These are phyloP conservation scores for Jaltomata sinuosa DNA, from an alignment of 257 asterid species.

Conservation along the genomic window DNA sequence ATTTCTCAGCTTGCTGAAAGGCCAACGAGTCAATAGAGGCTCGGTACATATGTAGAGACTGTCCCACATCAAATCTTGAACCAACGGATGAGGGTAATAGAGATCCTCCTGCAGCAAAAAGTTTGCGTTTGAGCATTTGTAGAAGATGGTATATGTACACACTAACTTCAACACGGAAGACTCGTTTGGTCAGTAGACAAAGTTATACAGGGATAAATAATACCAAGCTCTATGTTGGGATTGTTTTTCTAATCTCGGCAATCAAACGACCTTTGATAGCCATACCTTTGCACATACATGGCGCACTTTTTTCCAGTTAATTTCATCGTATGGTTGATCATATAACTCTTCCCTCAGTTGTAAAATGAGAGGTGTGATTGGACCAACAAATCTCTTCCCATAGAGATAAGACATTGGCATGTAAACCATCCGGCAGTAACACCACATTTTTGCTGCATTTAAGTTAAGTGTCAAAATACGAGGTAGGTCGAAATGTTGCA, in stretches of 20 bases:
- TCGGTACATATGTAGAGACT: conserved; percentile 42
- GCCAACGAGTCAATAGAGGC: conserved; percentile 73
- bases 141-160: neutral
- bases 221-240: neutral
- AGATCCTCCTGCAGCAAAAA: conserved; percentile 52
- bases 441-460: conserved; percentile 70
- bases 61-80: conserved; percentile 72
- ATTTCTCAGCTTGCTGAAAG: conserved; percentile 50
- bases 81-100: conserved; percentile 60
- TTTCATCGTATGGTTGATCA: conserved; percentile 42
- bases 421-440: conserved; percentile 69
- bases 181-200: neutral
- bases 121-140: neutral
- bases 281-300: conserved; percentile 60
- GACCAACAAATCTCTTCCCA: conserved; percentile 68
- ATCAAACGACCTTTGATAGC: neutral
- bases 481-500: neutral
- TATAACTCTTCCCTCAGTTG: conserved; percentile 55
- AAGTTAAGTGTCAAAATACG: neutral
- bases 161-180: neutral
- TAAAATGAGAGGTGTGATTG: conserved; percentile 53
- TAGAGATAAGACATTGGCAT: conserved; percentile 81
- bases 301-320: conserved; percentile 50
- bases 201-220: neutral
- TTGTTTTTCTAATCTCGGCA: neutral